Conservation (phyloP, 345 rosid genomes). For the Melastoma malabathricum region DNA sequence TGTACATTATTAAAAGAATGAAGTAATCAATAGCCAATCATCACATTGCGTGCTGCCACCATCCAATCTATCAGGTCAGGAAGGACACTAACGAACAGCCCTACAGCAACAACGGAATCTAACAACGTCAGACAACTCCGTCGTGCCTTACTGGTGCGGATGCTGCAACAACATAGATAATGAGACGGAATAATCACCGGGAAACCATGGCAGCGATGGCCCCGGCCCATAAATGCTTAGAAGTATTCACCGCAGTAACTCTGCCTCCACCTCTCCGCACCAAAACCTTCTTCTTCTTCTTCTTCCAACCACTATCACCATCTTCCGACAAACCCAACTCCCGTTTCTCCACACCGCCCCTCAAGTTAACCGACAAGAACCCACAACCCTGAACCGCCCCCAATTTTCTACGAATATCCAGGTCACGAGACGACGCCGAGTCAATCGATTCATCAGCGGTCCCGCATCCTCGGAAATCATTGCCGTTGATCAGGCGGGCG, state of each 20-base stretch:
- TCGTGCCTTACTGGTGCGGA: neutral
- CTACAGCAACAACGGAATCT: neutral
- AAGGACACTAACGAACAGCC: neutral
- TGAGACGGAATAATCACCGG: constrained; percentile 24
- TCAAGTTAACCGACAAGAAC: constrained; percentile 63
- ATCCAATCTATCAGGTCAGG: too few species aligned
- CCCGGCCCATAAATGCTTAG: constrained; percentile 84
- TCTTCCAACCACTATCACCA: constrained; percentile 3
- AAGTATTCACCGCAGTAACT: constrained; percentile 45
- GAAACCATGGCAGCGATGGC: constrained; percentile 87
- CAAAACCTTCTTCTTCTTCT: constrained; percentile 11
- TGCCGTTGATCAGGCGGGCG: constrained; percentile 12
- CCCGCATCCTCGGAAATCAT: constrained; percentile 7
- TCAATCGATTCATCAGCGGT: constrained; percentile 10
- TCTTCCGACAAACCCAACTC: constrained; percentile 19
- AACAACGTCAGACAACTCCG: neutral
- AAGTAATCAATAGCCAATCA: too few species aligned
- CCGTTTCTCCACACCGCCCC: constrained; percentile 34
- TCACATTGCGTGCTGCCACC: too few species aligned
- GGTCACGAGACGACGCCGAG: constrained; percentile 12
- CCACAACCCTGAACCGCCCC: constrained; percentile 3
- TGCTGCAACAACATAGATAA: neutral
- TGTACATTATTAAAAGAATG: too few species aligned
- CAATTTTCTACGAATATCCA: constrained; percentile 13
- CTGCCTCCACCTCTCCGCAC: constrained; percentile 14